Evolutionary conservation across 1,284 basidiomycete genomes (phyloP), one percentile per base, ranked within the genome.

Genomic region (Omphalotus olearius): DNA sequence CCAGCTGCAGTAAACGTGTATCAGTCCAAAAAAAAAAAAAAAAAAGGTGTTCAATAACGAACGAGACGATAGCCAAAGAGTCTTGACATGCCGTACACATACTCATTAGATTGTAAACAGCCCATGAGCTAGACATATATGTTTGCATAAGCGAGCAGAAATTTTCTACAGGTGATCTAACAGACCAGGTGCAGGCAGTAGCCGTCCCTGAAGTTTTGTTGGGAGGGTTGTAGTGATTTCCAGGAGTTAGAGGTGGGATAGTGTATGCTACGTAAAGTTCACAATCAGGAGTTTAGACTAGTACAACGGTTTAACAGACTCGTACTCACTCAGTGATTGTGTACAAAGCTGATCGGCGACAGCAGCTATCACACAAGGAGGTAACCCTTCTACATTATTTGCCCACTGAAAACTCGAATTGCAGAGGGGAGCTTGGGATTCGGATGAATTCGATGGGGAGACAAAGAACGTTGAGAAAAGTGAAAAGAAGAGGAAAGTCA

Each of bases 1-100:
- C 46, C 46, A 47, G 5, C 46, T 47, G 10, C 2, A 33, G 11
- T 35, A 7, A 25, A 6, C 6, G 11, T 11, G 7, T 35, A 13
- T 7, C 10, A 43, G 41, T 25, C 14, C 2, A 18, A 43, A 3
- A 18, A 14, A 14, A 20, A 2, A 3, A 3, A n/a, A 18, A 43
- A 3, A 18, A 14, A 14, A 20, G 3, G 2, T 23, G 2, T n/a
- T 25, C 41, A 9, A 43, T 20, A n/a, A 42, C 51, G 35, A n/a
- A 52, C 51, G 40, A 7, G 4, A 47, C 18, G 25, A 47, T 30
- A 5, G 51, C 47, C 33, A 4, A 16, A 30, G 16, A 10, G 14
- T 37, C 28, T 40, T 52, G 51, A 16, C 51, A 52, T 20, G 45
- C 18, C 23, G 51, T 52, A 37, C 51, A 52, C 45, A 47, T 47